Evolutionary conservation across 1,284 basidiomycete genomes (phyloP), one percentile per base, ranked within the genome.

Genomic region (Ganoderma leucocontextum): DNA sequence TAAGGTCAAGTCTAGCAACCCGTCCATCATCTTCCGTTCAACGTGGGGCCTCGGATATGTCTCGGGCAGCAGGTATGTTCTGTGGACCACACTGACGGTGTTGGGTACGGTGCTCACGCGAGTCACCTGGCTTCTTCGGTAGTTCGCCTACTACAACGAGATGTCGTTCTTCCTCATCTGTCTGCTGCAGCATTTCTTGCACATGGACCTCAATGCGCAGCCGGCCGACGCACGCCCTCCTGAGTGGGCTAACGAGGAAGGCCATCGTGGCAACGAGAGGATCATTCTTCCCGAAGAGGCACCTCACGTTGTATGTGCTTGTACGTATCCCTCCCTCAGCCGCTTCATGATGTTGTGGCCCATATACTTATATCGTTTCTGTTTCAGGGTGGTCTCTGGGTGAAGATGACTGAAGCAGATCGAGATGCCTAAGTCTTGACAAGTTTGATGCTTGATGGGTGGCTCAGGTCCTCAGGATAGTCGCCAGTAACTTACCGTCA

Each of bases 11-110:
- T 15, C 15, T n/a, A 81, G 82, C 1, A 88, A 89, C 72, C 88
- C 88, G 2, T 88, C 83, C 77, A 87, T 89, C 60, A 89, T 89
- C 75, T 86, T 2, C 87, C 88, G 2, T 89, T 89, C 82, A 88
- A 88, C 72, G 87, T 84, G 0, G 87, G 87, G 1, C 85, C 85
- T 4, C 78, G 87, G 3, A 88, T 89, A 65, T 89, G 88, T 72
- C 81, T 90, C 4, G 88, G 89, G 4, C 88, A 90, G 76, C 87
- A 87, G 78, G 84, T 83, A 62, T 29, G 44, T 44, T 3, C 10
- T 36, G 29, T 22, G 36, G 36, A 38, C n/a, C 35, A 38, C n/a
- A n/a, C 6, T 36, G 35, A 38, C 19, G 10, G n/a, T 38, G 35
- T 12, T n/a, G 4, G 12, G 25, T 6, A n/a, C n/a, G n/a, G 33